Evolutionary conservation across 2,329 filamentous ascomycete genomes (phyloP), one percentile per base, ranked within the genome.

Genomic region (Chrysoporthe austroafricana): DNA sequence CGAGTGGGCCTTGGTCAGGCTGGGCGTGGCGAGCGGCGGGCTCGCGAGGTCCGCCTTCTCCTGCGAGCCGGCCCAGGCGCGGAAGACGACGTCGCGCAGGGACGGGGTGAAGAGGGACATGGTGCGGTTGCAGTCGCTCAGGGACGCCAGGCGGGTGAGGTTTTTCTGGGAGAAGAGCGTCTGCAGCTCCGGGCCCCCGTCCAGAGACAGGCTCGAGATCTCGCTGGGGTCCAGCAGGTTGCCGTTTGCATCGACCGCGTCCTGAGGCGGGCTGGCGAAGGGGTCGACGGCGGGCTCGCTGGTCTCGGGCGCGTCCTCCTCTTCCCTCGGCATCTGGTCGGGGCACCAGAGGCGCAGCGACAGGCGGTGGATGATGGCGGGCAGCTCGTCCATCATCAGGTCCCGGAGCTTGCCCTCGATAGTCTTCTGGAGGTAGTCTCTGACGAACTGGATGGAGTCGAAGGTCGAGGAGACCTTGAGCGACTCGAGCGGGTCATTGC

Each of bases 391-490:
- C 94, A 98, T 98, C 84, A 99, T 97, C 72, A 99, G 78, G 65
- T 94, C 93, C 42, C 96, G 90, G 70, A 99, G 81, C 79, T 98
- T 96, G 63, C 88, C 91, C 80, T 99, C 96, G 74, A 99, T 99
- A 70, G 95, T 97, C 77, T 93, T 91, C 77, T 99, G 96, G 66
- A 99, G 83, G 78, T 98, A 98, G 79, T 99, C 94, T 73, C 96
- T 91, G 70, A 99, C 96, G 76, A 99, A 99, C 57, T 96, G 95
- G 75, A 99, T 99, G 14, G 95, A 97, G 82, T 99, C 96, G 79
- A 99, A 99, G 57, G 96, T 99, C 73, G 95, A 98, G 0, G 95
- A 98, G 72, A 99, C 96, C 82, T 97, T 98, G 75, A 99, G 89
- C 4, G 95, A 97, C 78, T 99, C 96, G 70, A 99, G 88, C 4